phyloP scores from a whole-genome alignment of 306 rosid genomes.

The Castanospermum australe region DNA sequence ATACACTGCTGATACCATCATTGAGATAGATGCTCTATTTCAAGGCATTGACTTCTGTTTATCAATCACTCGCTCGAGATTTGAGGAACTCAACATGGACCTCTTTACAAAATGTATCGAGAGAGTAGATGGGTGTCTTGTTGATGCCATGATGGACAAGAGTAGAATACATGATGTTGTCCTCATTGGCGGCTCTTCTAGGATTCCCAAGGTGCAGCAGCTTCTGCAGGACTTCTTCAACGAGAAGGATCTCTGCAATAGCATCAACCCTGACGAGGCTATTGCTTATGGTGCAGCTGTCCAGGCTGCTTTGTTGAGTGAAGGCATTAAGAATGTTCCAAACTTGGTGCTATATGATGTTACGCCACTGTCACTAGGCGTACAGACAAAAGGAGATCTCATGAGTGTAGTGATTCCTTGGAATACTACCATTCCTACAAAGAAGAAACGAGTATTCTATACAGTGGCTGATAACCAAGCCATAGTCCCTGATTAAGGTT shows the following conservation, averaged over 20 bases:
- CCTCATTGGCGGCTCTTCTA: slow-evolving; percentile 65
- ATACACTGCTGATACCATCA: not conserved
- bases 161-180: slow-evolving; percentile 43
- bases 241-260: slow-evolving; percentile 53
- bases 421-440: slow-evolving; percentile 51
- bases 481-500: not conserved
- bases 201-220: slow-evolving; percentile 59
- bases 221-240: slow-evolving; percentile 45
- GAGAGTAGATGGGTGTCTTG: slow-evolving; percentile 45
- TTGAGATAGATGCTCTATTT: slow-evolving; percentile 4
- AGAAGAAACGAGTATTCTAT: not conserved
- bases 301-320: slow-evolving; percentile 48
- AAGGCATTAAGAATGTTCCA: slow-evolving; percentile 34
- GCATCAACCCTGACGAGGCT: slow-evolving; percentile 63
- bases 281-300: slow-evolving; percentile 62
- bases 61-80: not conserved
- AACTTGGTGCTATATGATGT: slow-evolving; percentile 48
- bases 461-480: slow-evolving; percentile 29
- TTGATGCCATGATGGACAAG: slow-evolving; percentile 49
- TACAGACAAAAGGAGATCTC: slow-evolving; percentile 17
- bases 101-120: slow-evolving; percentile 42
- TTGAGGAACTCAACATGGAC: slow-evolving; percentile 28
- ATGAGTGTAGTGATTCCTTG: slow-evolving; percentile 55
- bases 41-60: not conserved
- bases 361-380: slow-evolving; percentile 52